Conservation (phyloP, 2,329 filamentous ascomycete genomes). For the Teratosphaeria pseudoeucalypti region DNA sequence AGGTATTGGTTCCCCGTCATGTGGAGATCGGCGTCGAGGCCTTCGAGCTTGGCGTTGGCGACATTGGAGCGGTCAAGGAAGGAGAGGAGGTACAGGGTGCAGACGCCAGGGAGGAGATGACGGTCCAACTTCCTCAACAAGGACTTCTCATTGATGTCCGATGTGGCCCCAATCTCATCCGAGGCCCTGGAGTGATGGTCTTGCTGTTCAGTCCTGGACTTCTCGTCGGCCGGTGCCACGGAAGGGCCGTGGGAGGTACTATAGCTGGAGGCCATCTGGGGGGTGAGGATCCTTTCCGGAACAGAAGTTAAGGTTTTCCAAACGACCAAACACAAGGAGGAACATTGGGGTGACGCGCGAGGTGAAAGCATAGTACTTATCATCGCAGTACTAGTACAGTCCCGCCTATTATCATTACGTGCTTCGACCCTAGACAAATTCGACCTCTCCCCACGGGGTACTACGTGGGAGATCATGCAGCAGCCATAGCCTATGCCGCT, state of each 20-base stretch:
- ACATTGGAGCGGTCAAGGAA: conserved; percentile 33
- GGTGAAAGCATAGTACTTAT: no score
- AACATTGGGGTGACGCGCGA: no score
- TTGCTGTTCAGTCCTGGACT: not conserved
- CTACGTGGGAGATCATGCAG: not conserved
- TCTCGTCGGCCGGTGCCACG: not conserved
- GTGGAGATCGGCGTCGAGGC: conserved; percentile 40
- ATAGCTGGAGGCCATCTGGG: not conserved
- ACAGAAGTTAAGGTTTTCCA: no score
- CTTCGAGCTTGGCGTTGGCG: not conserved
- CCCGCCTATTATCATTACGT: not conserved
- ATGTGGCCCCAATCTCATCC: not conserved
- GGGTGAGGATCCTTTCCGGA: no score
- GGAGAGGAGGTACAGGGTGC: conserved; percentile 37
- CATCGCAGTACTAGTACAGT: no score
- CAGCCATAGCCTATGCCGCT: not conserved
- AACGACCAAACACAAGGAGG: no score
- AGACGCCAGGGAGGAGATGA: conserved; percentile 37
- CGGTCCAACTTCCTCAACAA: conserved; percentile 29
- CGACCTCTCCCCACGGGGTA: no score
- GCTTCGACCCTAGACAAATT: not conserved
- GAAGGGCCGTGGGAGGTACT: not conserved
- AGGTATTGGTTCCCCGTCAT: conserved; percentile 43
- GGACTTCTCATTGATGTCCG: not conserved
- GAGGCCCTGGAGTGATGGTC: not conserved